Base-by-base conservation (phyloP, 2,329 filamentous ascomycete genomes). In the Daldinia sp. region DNA sequence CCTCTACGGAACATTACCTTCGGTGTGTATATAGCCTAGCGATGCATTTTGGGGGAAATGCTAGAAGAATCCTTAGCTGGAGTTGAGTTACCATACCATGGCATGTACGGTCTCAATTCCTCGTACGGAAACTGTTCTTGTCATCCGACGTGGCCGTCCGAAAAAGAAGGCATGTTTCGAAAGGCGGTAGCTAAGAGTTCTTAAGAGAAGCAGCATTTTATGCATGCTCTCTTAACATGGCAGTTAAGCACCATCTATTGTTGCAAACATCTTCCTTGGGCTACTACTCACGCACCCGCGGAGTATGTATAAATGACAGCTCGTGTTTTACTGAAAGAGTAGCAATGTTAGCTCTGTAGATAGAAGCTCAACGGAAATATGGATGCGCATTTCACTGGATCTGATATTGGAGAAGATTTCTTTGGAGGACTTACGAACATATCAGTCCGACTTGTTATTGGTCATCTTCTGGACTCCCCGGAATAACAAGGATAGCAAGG, bases 401-500 rank as follows among this genome's bases (percentile, higher is more conserved):
- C 58, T 41, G 47, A 45, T 57, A 63, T 53, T 63, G 55, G 55
- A 57, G 55, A 53, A 50, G 30, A 59, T 52, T 57, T 54, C 51
- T 41, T 43, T 13, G 30, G 34, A 58, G 53, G 48, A 59, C 47
- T 47, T 35, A 43, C 51, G 34, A 63, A 56, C 52, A 61, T 63
- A 50, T 41, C n/a, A 54, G 15, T 50, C 37, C n/a, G 25, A 43
- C 21, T 49, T 61, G 27, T 39, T 15, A 64, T 63, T 66, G 61
- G 64, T 27, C 25, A 15, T 37, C 23, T 32, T 52, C 15, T 45
- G 7, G 47, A 37, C 53, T 58, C 63, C 60, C 59, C 61, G 51
- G 58, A 67, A 56, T 48, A 58, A 45, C 61, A 21, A 59, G 61
- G 61, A 64, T 67, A 59, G 47, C 45, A 50, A n/a, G n/a, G n/a